Base-by-base conservation (phyloP, 75 land plant genomes). In the Ceratopteris richardii region DNA sequence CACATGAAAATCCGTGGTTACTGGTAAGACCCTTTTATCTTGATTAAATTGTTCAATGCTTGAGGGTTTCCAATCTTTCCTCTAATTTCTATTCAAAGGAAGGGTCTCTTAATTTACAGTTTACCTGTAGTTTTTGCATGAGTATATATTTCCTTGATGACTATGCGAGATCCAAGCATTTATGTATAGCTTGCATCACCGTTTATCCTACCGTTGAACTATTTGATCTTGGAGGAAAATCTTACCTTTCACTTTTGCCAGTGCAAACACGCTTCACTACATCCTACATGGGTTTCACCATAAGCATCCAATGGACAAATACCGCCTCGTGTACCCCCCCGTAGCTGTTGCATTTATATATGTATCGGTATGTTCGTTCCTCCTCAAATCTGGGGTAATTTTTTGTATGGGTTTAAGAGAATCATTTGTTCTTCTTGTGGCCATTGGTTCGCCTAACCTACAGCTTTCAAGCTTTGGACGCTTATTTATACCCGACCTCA, bases 231-330 rank as follows among this genome's bases (percentile, higher is more conserved):
- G n/a, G n/a, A n/a, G n/a, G n/a, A n/a, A n/a, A n/a, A n/a, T n/a
- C n/a, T n/a, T n/a, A n/a, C n/a, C n/a, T n/a, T n/a, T n/a, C n/a
- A n/a, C n/a, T n/a, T 48, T 11, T 48, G 55, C 48, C 69, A 93
- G 98, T 96, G 74, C 64, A 62, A 94, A 94, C 56, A 90, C 98
- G 7, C 16, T 70, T 0, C 98, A 94, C 62, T 94, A 94, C 69
- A 77, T 90, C 61, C 73, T 94, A 46, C 98, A 94, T 83, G 98
- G 98, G 22, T 94, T 86, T 66, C 98, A 94, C 66, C 98, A 94
- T 50, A 94, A 94, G 77, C 91, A 90, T 65, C 98, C 98, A 27
- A 86, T 90, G 96, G 96, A 94, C 77, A 82, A 80, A 9, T 63
- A 74, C 18, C 82, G 98, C 29, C 91, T 94, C 44, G 98, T 90